Evolutionary conservation across 768 basidiomycete genomes (phyloP).

Genomic region (Tremella fuciformis): DNA sequence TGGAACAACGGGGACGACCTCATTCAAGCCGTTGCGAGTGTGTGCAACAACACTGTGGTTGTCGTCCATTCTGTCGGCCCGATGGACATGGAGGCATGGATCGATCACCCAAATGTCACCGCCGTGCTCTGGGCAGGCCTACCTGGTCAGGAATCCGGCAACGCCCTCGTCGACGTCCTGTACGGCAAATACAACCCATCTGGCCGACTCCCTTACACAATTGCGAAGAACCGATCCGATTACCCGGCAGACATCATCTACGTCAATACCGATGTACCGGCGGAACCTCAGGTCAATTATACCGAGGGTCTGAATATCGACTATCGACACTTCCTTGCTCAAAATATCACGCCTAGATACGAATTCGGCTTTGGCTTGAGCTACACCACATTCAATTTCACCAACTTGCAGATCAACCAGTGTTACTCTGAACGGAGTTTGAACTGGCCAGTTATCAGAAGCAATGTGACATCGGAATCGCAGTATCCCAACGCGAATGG

Average conservation of each 20-base stretch:
- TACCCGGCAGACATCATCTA: constrained; percentile 61
- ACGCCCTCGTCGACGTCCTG: constrained; percentile 68
- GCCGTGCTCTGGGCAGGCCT: constrained; percentile 71
- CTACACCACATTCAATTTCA: constrained; percentile 78
- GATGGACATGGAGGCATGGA: constrained; percentile 60
- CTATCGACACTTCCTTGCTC: constrained; percentile 56
- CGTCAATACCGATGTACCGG: constrained; percentile 51
- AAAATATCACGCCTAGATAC: constrained; percentile 55
- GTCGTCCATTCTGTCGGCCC: constrained; percentile 72
- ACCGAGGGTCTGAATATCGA: constrained; percentile 69
- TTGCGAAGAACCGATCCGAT: constrained; percentile 63
- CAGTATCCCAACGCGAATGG: neutral
- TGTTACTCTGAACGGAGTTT: neutral
- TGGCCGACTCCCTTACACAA: constrained; percentile 70
- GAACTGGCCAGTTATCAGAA: neutral
- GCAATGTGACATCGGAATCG: neutral
- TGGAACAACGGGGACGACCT: constrained; percentile 73
- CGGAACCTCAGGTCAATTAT: constrained; percentile 60
- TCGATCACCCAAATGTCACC: constrained; percentile 70
- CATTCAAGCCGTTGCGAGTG: constrained; percentile 61
- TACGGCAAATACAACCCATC: constrained; percentile 73
- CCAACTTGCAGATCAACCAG: constrained; percentile 56
- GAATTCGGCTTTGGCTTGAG: constrained; percentile 88
- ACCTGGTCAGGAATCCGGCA: constrained; percentile 67
- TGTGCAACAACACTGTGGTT: constrained; percentile 57